phyloP scores from a whole-genome alignment of 1,139 yeast species.

The Yamadazyma friedrichii region DNA sequence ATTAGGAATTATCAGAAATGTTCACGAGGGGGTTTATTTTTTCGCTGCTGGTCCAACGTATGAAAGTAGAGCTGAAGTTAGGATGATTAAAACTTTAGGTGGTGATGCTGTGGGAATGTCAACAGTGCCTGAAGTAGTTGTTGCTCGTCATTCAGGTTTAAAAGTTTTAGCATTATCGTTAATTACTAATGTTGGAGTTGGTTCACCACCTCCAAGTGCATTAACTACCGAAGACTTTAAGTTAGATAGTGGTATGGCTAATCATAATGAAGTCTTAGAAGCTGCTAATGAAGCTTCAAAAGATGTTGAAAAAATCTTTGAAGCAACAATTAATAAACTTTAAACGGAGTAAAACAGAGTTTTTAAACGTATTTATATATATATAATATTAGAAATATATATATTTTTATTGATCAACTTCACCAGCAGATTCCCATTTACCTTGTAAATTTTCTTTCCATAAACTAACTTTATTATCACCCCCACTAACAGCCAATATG shows the following conservation, averaged over 20 bases:
- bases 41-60: conserved; percentile 93
- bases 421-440: conserved; percentile 96
- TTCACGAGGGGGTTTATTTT: conserved; percentile 85
- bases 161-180: conserved; percentile 80
- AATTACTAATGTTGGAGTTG: conserved; percentile 81
- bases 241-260: conserved; percentile 76
- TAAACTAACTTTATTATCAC: conserved; percentile 91
- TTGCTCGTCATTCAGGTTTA: conserved; percentile 86
- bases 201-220: conserved; percentile 75
- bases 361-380: neutral
- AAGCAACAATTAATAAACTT: conserved; percentile 53
- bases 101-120: conserved; percentile 98
- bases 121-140: conserved; percentile 92
- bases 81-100: conserved; percentile 68
- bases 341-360: too few species aligned
- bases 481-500: conserved; percentile 92
- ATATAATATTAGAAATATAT: too few species aligned
- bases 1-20: conserved; percentile 53
- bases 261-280: conserved; percentile 84
- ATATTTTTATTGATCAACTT: conserved; percentile 64
- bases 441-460: conserved; percentile 97
- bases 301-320: conserved; percentile 70
- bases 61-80: conserved; percentile 90
- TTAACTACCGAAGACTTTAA: conserved; percentile 50
- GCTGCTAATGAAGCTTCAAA: conserved; percentile 77